phyloP scores from a whole-genome alignment of 2,329 filamentous ascomycete genomes.

The Cladophialophora immunda region DNA sequence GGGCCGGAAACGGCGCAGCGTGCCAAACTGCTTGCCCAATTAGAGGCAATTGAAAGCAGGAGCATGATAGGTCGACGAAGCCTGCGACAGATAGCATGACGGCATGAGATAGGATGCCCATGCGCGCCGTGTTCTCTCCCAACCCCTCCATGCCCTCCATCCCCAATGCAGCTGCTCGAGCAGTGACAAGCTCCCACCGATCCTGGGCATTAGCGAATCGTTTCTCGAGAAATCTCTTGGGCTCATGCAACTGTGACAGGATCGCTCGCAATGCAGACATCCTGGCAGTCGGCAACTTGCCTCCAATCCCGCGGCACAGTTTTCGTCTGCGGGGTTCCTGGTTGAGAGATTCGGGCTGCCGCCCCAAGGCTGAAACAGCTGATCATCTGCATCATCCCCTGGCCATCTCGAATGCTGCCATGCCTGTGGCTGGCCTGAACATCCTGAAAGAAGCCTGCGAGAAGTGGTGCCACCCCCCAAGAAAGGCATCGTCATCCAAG shows the following conservation, averaged over 20 bases:
- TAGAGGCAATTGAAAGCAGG: background rate
- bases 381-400: background rate
- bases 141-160: background rate
- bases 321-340: constrained; percentile 9
- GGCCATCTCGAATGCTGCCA: background rate
- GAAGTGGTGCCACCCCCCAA: background rate
- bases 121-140: background rate
- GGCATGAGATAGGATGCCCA: constrained; percentile 23
- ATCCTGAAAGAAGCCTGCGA: background rate
- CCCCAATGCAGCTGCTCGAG: background rate
- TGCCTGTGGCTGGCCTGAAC: background rate
- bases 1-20: background rate
- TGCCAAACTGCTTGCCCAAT: background rate
- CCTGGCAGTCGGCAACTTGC: background rate
- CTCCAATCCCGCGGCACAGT: background rate
- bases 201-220: background rate
- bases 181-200: background rate
- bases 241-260: too few species aligned
- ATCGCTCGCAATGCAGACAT: background rate
- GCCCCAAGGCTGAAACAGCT: constrained; percentile 23
- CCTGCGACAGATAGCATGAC: constrained; percentile 20
- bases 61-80: constrained; percentile 16
- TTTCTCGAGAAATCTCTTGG: background rate
- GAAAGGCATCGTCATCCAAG: background rate
- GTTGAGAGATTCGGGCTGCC: background rate